Percentiles rank a stretch among this genome's conserved stretches.
Conservation (phyloP, 805 yeast species). For the Wickerhamomyces silvicola region DNA sequence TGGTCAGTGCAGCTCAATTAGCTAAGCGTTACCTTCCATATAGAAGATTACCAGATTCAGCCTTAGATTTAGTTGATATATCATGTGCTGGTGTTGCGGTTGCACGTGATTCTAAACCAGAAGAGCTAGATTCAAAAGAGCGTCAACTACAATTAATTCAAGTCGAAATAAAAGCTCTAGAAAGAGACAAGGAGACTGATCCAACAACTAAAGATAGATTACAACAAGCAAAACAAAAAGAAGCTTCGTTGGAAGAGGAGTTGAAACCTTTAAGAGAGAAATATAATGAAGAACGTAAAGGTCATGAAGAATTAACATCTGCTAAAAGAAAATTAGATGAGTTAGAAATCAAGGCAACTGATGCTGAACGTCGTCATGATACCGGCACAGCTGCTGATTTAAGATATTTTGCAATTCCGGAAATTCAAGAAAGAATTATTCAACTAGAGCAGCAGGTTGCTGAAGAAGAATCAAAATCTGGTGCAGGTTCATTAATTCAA, state of each 20-base stretch:
- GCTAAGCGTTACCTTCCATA: slow-evolving; percentile 93
- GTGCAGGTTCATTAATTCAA: slow-evolving; percentile 61
- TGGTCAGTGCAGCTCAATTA: slow-evolving; percentile 89
- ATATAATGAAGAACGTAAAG: slow-evolving; percentile 79
- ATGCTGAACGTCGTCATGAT: slow-evolving; percentile 96
- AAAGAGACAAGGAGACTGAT: slow-evolving; percentile 87
- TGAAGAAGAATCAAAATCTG: slow-evolving; percentile 62
- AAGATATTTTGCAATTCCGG: slow-evolving; percentile 96
- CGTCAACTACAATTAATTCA: slow-evolving; percentile 87
- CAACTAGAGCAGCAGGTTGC: slow-evolving; percentile 72
- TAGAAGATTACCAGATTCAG: slow-evolving; percentile 94
- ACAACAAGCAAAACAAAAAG: slow-evolving; percentile 67
- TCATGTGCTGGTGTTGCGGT: slow-evolving; percentile 97
- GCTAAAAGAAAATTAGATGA: slow-evolving; percentile 91
- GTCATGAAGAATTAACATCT: slow-evolving; percentile 84
- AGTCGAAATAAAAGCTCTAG: slow-evolving; percentile 94
- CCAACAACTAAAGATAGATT: slow-evolving; percentile 81
- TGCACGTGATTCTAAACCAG: slow-evolving; percentile 96
- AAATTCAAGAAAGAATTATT: slow-evolving; percentile 67
- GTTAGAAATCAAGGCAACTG: slow-evolving; percentile 84
- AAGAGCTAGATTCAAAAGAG: slow-evolving; percentile 88
- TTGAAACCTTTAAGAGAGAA: slow-evolving; percentile 80
- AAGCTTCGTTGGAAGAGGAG: slow-evolving; percentile 80
- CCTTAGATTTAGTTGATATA: slow-evolving; percentile 93
- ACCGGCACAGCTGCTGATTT: slow-evolving; percentile 92